Conservation (phyloP, 305 asterid species). For the Fraxinus floribunda region DNA sequence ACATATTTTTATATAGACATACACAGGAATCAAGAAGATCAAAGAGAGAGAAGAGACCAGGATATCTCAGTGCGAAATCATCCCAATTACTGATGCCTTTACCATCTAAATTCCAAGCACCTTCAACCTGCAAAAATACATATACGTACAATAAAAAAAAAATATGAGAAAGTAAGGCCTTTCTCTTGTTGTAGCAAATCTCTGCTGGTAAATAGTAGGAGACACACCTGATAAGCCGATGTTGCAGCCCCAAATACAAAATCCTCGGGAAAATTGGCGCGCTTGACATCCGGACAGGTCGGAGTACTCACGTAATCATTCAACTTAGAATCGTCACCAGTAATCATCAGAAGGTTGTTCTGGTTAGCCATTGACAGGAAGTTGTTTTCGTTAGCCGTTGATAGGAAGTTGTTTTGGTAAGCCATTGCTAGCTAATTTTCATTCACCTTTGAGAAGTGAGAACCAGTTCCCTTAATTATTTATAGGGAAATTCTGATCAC, state of each 20-base stretch:
- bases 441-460: background rate
- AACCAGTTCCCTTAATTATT: background rate
- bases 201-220: background rate
- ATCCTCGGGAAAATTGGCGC: conserved; percentile 32
- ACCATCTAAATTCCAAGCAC: conserved; percentile 36
- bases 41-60: conserved; percentile 10
- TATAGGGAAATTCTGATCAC: background rate
- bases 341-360: background rate
- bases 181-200: background rate
- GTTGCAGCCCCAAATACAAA: conserved; percentile 40
- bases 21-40: background rate
- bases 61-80: conserved; percentile 30
- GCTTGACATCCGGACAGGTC: conserved; percentile 5
- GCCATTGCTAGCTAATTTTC: background rate
- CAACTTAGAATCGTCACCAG: background rate
- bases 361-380: background rate
- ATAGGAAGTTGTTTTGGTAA: background rate
- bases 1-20: background rate
- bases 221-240: conserved; percentile 38
- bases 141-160: background rate
- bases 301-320: background rate
- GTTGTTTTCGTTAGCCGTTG: background rate
- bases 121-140: conserved; percentile 32
- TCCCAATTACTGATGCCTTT: conserved; percentile 44
- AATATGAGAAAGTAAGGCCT: background rate